These are phyloP conservation scores for Pyracantha coccinea DNA, from an alignment of 331 rosid genomes.

Conservation along the genomic window DNA sequence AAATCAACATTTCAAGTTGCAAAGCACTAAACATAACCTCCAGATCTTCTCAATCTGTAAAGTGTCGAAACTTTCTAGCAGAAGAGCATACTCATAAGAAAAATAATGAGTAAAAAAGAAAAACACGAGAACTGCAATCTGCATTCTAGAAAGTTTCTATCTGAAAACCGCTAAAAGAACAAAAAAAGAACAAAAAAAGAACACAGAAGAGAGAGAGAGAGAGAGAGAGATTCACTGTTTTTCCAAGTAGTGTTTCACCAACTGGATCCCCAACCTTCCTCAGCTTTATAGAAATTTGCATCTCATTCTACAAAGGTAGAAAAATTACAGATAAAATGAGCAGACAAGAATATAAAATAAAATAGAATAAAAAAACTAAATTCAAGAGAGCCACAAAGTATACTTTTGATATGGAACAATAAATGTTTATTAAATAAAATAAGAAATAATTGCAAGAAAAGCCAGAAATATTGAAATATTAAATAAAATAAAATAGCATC, in stretches of 20 bases:
- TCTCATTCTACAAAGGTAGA: slow-evolving; percentile 52
- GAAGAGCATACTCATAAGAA: neutral
- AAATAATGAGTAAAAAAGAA: no score
- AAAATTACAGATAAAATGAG: neutral
- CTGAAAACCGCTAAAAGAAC: neutral
- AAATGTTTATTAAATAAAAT: neutral
- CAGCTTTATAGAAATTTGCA: slow-evolving; percentile 55
- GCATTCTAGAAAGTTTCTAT: neutral
- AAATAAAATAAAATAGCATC: no score
- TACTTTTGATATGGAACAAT: neutral
- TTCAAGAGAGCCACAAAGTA: neutral
- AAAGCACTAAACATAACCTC: neutral
- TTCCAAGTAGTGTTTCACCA: slow-evolving; percentile 67
- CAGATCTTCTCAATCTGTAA: neutral
- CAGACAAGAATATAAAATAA: neutral
- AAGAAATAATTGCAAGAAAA: neutral
- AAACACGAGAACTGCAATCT: neutral
- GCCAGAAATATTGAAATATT: neutral
- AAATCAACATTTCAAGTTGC: no score
- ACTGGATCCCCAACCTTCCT: slow-evolving; percentile 67
- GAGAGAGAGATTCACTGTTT: slow-evolving; percentile 56
- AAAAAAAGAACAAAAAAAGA: neutral
- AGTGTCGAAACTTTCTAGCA: neutral
- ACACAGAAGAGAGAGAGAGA: slow-evolving; percentile 7
- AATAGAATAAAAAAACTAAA: neutral